Percentiles rank a stretch among this genome's conserved stretches.
Evolutionary conservation across 108 stramenopile species (phyloP).

Genomic region (Discostella pseudostelligera): DNA sequence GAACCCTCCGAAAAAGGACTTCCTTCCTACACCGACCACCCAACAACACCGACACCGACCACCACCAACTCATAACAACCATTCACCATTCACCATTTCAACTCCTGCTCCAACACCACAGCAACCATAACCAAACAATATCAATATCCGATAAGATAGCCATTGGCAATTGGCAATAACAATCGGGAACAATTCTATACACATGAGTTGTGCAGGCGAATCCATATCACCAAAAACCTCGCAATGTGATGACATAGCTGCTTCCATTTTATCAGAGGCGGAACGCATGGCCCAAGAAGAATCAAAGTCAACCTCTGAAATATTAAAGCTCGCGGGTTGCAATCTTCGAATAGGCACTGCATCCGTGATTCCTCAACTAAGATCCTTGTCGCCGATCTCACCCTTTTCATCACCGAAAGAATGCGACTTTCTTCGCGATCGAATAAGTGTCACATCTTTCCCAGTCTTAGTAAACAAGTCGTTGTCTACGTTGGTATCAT

Average conservation of each 20-base stretch:
- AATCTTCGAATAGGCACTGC: slow-evolving; percentile 8
- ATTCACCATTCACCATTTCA: too few species aligned
- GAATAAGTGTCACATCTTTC: not conserved
- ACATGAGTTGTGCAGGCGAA: too few species aligned
- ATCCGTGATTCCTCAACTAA: not conserved
- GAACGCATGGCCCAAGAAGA: slow-evolving; percentile 22
- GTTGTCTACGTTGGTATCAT: not conserved
- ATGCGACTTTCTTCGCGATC: not conserved
- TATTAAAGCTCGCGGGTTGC: slow-evolving; percentile 25
- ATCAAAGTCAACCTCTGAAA: slow-evolving; percentile 18
- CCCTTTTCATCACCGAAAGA: not conserved
- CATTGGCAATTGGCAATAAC: too few species aligned
- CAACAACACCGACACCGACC: too few species aligned
- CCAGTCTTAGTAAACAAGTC: not conserved
- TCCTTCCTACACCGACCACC: too few species aligned
- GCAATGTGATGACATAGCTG: slow-evolving; percentile 15
- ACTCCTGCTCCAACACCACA: too few species aligned
- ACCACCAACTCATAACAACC: too few species aligned
- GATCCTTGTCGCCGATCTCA: not conserved
- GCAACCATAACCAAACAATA: too few species aligned
- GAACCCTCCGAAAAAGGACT: too few species aligned
- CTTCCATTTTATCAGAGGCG: slow-evolving; percentile 31
- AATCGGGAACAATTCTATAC: too few species aligned
- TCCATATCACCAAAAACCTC: not conserved
- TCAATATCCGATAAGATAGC: too few species aligned